These are phyloP conservation scores for Spatholobus suberectus DNA, from an alignment of 306 rosid species.

Conservation along the genomic window DNA sequence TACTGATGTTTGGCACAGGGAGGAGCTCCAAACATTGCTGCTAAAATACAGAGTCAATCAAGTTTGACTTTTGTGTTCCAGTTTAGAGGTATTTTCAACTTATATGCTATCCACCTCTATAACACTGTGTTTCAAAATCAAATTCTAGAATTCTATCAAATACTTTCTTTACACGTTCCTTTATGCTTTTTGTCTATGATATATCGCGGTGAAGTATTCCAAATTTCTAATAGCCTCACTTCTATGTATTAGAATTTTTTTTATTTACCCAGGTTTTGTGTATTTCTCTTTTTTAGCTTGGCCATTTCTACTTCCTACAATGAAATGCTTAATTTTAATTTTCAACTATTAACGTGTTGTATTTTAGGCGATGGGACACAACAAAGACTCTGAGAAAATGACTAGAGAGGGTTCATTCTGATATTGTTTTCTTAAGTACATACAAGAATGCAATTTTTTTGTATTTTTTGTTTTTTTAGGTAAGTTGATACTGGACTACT, in stretches of 20 bases:
- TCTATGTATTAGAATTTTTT: not conserved
- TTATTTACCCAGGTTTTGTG: not conserved
- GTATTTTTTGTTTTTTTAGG: not conserved
- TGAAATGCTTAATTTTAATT: not conserved
- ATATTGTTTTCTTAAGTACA: not conserved
- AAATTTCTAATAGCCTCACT: not conserved
- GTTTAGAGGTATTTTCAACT: conserved; percentile 58
- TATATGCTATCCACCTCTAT: not conserved
- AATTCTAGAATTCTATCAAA: not conserved
- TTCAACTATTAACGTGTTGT: not conserved
- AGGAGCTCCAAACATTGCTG: conserved; percentile 62
- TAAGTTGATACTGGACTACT: too few relatives aligned
- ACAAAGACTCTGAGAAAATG: not conserved
- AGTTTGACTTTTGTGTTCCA: conserved; percentile 55
- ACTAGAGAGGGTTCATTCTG: not conserved
- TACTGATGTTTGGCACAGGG: conserved; percentile 51
- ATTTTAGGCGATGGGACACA: not conserved
- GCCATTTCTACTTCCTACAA: not conserved
- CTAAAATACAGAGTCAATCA: conserved; percentile 57
- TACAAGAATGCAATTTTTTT: not conserved
- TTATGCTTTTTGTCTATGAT: not conserved
- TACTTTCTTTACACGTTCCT: not conserved
- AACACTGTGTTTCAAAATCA: conserved; percentile 15
- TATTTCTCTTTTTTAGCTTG: not conserved
- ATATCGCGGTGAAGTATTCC: not conserved